Percentiles rank a stretch among this genome's conserved stretches.
phyloP scores from a whole-genome alignment of 2,329 filamentous ascomycete genomes.

The Aspergillus nomiae region DNA sequence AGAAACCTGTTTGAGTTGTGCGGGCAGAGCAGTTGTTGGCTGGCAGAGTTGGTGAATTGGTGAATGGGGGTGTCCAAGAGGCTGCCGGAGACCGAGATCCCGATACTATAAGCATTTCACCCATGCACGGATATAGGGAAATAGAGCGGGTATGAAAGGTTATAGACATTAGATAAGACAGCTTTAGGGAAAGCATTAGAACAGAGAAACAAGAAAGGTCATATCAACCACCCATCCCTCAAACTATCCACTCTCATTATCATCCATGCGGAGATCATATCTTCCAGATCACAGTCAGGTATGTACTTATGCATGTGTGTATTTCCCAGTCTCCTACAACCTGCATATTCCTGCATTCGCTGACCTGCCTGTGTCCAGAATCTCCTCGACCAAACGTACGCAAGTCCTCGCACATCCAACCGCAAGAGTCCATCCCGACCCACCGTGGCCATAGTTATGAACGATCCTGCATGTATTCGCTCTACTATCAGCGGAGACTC shows the following conservation, averaged over 20 bases:
- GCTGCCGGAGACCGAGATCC: not conserved
- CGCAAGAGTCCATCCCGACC: conserved; percentile 4
- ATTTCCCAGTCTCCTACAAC: not conserved
- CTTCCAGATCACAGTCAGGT: not conserved
- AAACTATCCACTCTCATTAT: not conserved
- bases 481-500: not conserved
- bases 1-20: not conserved
- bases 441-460: conserved; percentile 11
- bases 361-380: not conserved
- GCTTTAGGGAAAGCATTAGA: no score
- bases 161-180: not conserved
- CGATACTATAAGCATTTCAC: not conserved
- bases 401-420: conserved; percentile 4
- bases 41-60: not conserved
- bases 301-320: not conserved
- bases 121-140: not conserved
- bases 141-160: not conserved
- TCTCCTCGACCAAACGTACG: conserved; percentile 1
- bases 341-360: not conserved
- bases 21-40: not conserved
- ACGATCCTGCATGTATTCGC: not conserved
- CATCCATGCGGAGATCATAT: not conserved
- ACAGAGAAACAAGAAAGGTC: not conserved
- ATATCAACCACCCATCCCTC: not conserved
- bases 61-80: not conserved